These are phyloP conservation scores for Physcomitrellopsis africana DNA, from an alignment of 225 moss, liverwort and hornwort genomes.

Conservation along the genomic window DNA sequence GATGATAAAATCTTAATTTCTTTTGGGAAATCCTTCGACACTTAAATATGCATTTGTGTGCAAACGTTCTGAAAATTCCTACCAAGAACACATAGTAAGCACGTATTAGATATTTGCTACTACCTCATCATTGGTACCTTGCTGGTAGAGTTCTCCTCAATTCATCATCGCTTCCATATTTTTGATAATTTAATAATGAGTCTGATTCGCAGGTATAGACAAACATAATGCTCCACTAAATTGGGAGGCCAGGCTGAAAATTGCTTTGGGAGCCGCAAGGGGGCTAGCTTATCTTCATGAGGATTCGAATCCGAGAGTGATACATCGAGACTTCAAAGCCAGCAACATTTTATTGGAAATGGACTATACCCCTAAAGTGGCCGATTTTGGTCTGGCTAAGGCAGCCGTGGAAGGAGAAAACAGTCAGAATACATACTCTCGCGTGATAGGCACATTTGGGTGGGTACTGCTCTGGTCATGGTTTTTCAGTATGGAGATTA, in stretches of 20 bases:
- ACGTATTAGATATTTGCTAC: slow-evolving; percentile 1
- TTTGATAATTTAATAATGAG: background rate
- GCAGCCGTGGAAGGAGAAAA: slow-evolving; percentile 58
- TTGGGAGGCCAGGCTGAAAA: slow-evolving; percentile 66
- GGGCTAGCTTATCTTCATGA: slow-evolving; percentile 67
- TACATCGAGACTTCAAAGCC: slow-evolving; percentile 65
- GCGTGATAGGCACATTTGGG: slow-evolving; percentile 68
- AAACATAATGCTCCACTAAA: slow-evolving; percentile 50
- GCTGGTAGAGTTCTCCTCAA: background rate
- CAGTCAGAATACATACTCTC: slow-evolving; percentile 58
- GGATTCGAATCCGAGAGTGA: slow-evolving; percentile 62
- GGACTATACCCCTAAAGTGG: slow-evolving; percentile 61
- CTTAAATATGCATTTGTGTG: background rate
- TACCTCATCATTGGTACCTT: background rate
- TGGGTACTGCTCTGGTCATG: slow-evolving; percentile 34
- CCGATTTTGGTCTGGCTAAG: slow-evolving; percentile 70
- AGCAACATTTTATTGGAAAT: slow-evolving; percentile 65
- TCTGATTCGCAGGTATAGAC: slow-evolving; percentile 40
- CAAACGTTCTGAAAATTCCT: background rate
- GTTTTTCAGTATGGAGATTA: background rate
- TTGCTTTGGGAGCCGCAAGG: slow-evolving; percentile 65
- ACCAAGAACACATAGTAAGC: background rate
- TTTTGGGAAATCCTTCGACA: slow-evolving; percentile 15
- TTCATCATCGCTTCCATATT: slow-evolving; percentile 8
- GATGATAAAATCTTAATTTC: background rate